A percentile compares a stretch with the other conserved stretches of the same genome.
These are phyloP conservation scores for Pichia cephalocereana DNA, from an alignment of 805 yeast species.

Conservation along the genomic window DNA sequence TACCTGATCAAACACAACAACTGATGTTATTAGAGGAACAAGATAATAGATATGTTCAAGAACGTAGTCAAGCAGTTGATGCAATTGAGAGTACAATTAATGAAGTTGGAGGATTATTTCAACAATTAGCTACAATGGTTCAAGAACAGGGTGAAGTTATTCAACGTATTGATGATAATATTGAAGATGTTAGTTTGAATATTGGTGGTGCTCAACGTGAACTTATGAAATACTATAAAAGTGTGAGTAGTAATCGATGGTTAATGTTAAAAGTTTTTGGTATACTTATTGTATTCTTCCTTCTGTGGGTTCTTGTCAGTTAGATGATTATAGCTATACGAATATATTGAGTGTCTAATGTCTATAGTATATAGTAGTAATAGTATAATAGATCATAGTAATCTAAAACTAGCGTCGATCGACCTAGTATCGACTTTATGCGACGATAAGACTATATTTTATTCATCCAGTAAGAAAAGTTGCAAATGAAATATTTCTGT, in stretches of 20 bases:
- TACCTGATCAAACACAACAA: constrained; percentile 84
- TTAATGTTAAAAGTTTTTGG: constrained; percentile 84
- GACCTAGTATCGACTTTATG: too few relatives aligned
- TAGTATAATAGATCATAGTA: too few relatives aligned
- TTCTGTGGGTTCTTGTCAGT: constrained; percentile 72
- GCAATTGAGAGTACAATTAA: constrained; percentile 95
- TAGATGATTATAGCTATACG: too few relatives aligned
- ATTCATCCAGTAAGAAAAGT: too few relatives aligned
- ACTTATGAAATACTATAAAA: constrained; percentile 78
- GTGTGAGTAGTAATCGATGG: constrained; percentile 88
- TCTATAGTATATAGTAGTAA: too few relatives aligned
- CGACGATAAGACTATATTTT: too few relatives aligned
- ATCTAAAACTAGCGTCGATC: too few relatives aligned
- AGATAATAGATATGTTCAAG: constrained; percentile 64
- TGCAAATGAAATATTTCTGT: too few relatives aligned
- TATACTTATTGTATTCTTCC: constrained; percentile 65
- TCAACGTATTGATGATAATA: constrained; percentile 90
- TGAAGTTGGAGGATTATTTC: constrained; percentile 90
- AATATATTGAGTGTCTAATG: too few relatives aligned
- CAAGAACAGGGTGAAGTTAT: constrained; percentile 95
- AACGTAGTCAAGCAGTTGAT: constrained; percentile 84
- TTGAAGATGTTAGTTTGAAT: constrained; percentile 85
- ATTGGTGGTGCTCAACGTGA: constrained; percentile 93
- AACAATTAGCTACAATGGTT: constrained; percentile 94
- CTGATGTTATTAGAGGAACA: constrained; percentile 80